Percentiles rank a stretch among this genome's conserved stretches.
These are phyloP conservation scores for Ganoderma sinense DNA, from an alignment of 1,284 basidiomycete genomes.

Conservation along the genomic window DNA sequence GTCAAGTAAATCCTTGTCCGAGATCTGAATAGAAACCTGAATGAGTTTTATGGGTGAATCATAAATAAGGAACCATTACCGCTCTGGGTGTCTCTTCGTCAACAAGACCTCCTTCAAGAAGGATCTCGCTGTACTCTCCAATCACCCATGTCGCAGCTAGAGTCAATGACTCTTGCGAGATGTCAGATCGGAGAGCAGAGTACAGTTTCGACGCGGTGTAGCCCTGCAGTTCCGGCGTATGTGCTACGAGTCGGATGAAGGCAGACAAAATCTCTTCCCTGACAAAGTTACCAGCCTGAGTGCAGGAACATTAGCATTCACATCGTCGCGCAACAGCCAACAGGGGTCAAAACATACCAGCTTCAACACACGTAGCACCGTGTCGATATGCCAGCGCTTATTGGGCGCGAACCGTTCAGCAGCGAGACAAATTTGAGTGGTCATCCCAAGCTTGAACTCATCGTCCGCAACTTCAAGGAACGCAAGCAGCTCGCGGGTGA, in stretches of 20 bases:
- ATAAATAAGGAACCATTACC: constrained; percentile 48
- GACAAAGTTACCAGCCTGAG: constrained; percentile 94
- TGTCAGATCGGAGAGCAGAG: constrained; percentile 86
- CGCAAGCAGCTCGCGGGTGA: constrained; percentile 92
- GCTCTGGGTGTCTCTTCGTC: constrained; percentile 85
- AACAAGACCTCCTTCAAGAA: constrained; percentile 89
- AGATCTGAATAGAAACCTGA: constrained; percentile 53
- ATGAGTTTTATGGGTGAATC: not conserved
- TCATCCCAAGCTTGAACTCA: constrained; percentile 98
- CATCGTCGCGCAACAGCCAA: not conserved
- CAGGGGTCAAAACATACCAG: constrained; percentile 61
- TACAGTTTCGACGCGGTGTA: constrained; percentile 97
- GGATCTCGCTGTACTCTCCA: constrained; percentile 94
- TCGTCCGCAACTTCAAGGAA: constrained; percentile 99
- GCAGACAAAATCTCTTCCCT: constrained; percentile 95
- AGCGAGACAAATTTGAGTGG: constrained; percentile 95
- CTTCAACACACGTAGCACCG: constrained; percentile 92
- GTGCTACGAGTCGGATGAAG: constrained; percentile 95
- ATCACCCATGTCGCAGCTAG: constrained; percentile 95
- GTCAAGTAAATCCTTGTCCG: constrained; percentile 87
- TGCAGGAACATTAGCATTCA: not conserved
- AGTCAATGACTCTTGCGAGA: constrained; percentile 96
- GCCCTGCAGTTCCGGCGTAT: constrained; percentile 96
- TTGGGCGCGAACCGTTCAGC: constrained; percentile 98
- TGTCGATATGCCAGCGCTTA: constrained; percentile 99